These are phyloP conservation scores for Fraxinus anomala DNA, from an alignment of 257 asterid species.

Conservation along the genomic window DNA sequence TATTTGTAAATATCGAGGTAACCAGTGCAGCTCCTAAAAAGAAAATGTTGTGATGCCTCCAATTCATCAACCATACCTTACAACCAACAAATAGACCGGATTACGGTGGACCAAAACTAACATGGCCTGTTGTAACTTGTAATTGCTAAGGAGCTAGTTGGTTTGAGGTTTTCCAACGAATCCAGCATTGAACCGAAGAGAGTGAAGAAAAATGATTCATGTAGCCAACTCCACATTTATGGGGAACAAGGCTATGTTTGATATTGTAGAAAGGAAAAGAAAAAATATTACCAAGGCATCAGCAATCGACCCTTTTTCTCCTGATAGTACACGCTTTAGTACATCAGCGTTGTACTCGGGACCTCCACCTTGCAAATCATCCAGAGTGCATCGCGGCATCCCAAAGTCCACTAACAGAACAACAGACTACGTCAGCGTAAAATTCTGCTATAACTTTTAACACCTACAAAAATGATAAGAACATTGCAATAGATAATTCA, in stretches of 20 bases:
- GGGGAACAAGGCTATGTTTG: background rate
- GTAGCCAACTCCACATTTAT: background rate
- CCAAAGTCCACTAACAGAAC: constrained; percentile 59
- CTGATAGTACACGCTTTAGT: constrained; percentile 53
- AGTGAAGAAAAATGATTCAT: background rate
- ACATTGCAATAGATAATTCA: background rate
- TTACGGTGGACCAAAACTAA: background rate
- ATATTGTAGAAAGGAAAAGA: background rate
- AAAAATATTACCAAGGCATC: constrained; percentile 58
- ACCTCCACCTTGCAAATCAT: constrained; percentile 62
- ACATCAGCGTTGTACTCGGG: constrained; percentile 60
- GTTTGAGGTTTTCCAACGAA: background rate
- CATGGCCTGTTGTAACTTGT: background rate
- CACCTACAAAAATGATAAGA: background rate
- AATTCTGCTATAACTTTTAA: background rate
- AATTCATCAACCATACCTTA: background rate
- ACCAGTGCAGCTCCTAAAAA: background rate
- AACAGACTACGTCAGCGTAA: background rate
- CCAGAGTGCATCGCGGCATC: constrained; percentile 72
- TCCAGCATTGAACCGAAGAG: background rate
- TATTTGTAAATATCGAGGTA: background rate
- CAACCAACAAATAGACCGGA: background rate
- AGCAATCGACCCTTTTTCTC: constrained; percentile 62
- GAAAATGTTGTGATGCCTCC: background rate
- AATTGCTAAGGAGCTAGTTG: background rate